Evolutionary conservation across 306 rosid species (phyloP).

Genomic region (Quercus berberidifolia): DNA sequence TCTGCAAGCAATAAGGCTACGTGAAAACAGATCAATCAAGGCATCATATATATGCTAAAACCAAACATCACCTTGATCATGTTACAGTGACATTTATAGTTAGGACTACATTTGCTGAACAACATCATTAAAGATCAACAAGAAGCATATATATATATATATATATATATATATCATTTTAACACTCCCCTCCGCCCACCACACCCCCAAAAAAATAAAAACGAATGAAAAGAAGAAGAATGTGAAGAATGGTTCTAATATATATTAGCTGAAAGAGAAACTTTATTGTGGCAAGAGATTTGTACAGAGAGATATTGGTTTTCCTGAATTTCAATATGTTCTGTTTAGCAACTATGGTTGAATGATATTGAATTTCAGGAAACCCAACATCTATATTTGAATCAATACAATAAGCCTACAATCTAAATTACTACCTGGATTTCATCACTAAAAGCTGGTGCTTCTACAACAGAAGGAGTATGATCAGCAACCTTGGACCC

Average conservation of each 20-base stretch:
- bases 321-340: too few relatives aligned
- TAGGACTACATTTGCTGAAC: neutral
- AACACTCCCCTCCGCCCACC: neutral
- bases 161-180: neutral
- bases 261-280: neutral
- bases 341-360: neutral
- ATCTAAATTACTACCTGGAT: conserved; percentile 15
- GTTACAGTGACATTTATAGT: neutral
- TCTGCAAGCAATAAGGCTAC: neutral
- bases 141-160: neutral
- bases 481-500: neutral
- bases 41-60: neutral
- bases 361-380: neutral
- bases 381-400: neutral
- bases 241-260: too few relatives aligned
- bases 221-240: neutral
- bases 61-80: neutral
- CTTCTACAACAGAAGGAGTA: neutral
- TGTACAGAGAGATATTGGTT: too few relatives aligned
- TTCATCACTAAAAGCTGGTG: neutral
- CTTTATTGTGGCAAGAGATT: too few relatives aligned
- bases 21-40: neutral
- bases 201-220: neutral
- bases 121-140: neutral
- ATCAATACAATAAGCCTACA: neutral